Evolutionary conservation across 768 basidiomycete species (phyloP).

Genomic region (Amanita polypyramis): DNA sequence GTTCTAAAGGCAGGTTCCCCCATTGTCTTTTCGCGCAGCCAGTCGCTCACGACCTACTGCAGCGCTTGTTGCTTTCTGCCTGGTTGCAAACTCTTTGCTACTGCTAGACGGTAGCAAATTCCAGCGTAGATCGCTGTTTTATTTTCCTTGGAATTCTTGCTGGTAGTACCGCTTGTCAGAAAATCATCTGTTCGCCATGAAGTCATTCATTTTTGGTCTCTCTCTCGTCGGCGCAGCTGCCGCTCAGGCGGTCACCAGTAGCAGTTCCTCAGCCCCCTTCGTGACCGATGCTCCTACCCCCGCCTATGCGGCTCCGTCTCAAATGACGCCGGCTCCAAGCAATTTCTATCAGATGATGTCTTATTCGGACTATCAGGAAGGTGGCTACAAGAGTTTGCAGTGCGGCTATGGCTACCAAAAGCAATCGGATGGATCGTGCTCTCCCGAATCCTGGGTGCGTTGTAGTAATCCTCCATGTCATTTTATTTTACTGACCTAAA

Average conservation of each 20-base stretch:
- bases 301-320: conserved; percentile 13
- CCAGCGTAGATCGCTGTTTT: conserved; percentile 68
- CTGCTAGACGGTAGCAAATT: conserved; percentile 59
- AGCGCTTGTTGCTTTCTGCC: conserved; percentile 36
- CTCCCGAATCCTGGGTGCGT: conserved; percentile 48
- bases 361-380: conserved; percentile 47
- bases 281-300: conserved; percentile 13
- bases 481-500: conserved; percentile 4
- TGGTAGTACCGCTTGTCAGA: conserved; percentile 23
- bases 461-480: background rate
- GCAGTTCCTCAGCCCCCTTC: conserved; percentile 29
- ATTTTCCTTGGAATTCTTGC: conserved; percentile 22
- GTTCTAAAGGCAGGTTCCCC: conserved; percentile 30
- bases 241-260: conserved; percentile 42
- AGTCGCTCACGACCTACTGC: background rate
- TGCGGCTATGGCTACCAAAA: conserved; percentile 68
- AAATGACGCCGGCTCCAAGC: conserved; percentile 18
- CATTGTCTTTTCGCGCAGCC: conserved; percentile 23
- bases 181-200: conserved; percentile 47
- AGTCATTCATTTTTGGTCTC: conserved; percentile 49
- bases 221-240: conserved; percentile 46
- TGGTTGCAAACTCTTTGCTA: conserved; percentile 29
- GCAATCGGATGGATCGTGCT: conserved; percentile 43
- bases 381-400: conserved; percentile 54
- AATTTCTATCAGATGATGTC: conserved; percentile 42